A percentile compares a stretch with the other conserved stretches of the same genome.
Conservation (phyloP, 495 filamentous ascomycete genomes). For the Saxophila tyrrhenica region DNA sequence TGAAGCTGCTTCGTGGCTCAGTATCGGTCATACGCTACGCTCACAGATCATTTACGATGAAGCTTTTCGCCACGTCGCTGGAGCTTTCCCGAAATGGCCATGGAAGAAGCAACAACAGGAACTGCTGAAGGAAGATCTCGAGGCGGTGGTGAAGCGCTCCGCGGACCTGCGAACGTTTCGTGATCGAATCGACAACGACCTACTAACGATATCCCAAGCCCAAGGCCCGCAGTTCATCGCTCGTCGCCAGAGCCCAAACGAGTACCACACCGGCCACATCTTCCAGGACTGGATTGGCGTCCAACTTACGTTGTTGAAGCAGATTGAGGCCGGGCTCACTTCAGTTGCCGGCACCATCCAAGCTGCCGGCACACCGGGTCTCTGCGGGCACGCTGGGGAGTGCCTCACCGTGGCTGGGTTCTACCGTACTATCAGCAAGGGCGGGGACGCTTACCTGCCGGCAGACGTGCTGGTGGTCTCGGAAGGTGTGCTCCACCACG, state of each 20-base stretch:
- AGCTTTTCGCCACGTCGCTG: slow-evolving; percentile 25
- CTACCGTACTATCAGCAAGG: slow-evolving; percentile 14
- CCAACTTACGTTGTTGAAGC: slow-evolving; percentile 1
- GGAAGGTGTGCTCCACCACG: neutral
- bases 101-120: slow-evolving; percentile 10
- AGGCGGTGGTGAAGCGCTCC: slow-evolving; percentile 15
- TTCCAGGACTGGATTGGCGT: slow-evolving; percentile 21
- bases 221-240: neutral
- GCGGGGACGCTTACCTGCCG: slow-evolving; percentile 18
- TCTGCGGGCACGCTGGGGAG: neutral
- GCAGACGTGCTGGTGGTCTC: slow-evolving; percentile 8
- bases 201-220: slow-evolving; percentile 11
- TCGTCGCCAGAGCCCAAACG: neutral
- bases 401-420: slow-evolving; percentile 12
- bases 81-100: slow-evolving; percentile 17
- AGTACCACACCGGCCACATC: slow-evolving; percentile 5
- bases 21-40: slow-evolving; percentile 17
- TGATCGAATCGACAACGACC: slow-evolving; percentile 15
- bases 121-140: slow-evolving; percentile 5
- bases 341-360: neutral
- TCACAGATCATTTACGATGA: slow-evolving; percentile 23
- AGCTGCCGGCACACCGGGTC: neutral
- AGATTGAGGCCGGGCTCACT: neutral
- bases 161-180: slow-evolving; percentile 5
- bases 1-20: slow-evolving; percentile 22